Evolutionary conservation across 129 eudicot genomes (phyloP).

Genomic region (Escallonia rubra): DNA sequence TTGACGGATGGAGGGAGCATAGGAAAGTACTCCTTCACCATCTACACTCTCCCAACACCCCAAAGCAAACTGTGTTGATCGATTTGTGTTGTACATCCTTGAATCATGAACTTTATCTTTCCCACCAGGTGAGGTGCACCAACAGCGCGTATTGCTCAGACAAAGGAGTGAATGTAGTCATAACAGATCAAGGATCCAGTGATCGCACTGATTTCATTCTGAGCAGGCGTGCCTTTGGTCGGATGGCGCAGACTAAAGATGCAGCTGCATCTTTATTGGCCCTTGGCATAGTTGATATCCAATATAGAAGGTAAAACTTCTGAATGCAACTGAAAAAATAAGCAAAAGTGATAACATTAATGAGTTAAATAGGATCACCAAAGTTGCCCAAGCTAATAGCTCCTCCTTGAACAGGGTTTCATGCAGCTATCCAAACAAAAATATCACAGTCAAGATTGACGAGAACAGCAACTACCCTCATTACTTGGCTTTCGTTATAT

Average conservation of each 20-base stretch:
- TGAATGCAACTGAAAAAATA: no score
- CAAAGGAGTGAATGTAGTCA: slow-evolving; percentile 63
- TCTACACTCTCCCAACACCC: no score
- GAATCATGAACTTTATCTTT: background rate
- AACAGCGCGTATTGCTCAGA: slow-evolving; percentile 61
- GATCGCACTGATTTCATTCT: slow-evolving; percentile 66
- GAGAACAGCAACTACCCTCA: slow-evolving; percentile 77
- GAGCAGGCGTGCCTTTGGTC: slow-evolving; percentile 63
- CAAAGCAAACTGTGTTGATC: no score
- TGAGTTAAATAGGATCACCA: no score
- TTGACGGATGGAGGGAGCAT: no score
- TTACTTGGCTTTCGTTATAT: slow-evolving; percentile 76
- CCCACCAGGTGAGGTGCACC: slow-evolving; percentile 63
- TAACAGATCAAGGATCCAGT: slow-evolving; percentile 83
- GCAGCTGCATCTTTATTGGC: slow-evolving; percentile 58
- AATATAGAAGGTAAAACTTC: slow-evolving; percentile 57
- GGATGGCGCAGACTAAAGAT: slow-evolving; percentile 74
- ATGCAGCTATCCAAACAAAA: slow-evolving; percentile 69
- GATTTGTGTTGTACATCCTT: no score
- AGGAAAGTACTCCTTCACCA: no score
- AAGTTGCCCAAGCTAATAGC: no score
- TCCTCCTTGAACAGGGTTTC: slow-evolving; percentile 47
- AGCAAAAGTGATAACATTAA: no score
- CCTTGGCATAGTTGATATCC: slow-evolving; percentile 67
- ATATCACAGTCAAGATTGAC: slow-evolving; percentile 68